Evolutionary conservation across 495 filamentous ascomycete species (phyloP).

Genomic region (Podospora anserina): DNA sequence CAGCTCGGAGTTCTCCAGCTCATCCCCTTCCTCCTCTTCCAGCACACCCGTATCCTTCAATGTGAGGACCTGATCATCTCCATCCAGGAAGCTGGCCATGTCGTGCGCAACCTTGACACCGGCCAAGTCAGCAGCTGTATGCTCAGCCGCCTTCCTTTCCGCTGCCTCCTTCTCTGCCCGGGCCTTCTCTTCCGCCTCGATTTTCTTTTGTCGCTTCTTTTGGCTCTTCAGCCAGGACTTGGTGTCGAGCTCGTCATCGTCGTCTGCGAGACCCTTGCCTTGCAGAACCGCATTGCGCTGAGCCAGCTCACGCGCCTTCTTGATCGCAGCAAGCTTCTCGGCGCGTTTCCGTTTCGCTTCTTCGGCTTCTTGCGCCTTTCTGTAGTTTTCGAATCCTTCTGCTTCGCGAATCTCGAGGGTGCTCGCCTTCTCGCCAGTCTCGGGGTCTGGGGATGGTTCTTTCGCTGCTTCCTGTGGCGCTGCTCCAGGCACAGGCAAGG

Average conservation of each 20-base stretch:
- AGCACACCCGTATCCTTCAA: constrained; percentile 86
- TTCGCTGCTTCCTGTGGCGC: constrained; percentile 25
- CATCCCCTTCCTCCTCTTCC: constrained; percentile 84
- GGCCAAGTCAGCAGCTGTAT: constrained; percentile 78
- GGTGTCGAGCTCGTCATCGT: constrained; percentile 68
- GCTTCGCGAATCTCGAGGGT: constrained; percentile 80
- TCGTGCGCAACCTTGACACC: constrained; percentile 92
- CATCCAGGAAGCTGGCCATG: constrained; percentile 69
- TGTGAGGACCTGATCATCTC: constrained; percentile 79
- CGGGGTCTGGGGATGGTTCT: constrained; percentile 31
- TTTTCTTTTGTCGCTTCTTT: constrained; percentile 89
- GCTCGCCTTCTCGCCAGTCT: constrained; percentile 64
- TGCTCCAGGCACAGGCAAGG: constrained; percentile 75
- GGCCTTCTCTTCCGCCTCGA: constrained; percentile 70
- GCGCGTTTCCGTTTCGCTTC: constrained; percentile 72
- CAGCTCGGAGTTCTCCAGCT: constrained; percentile 79
- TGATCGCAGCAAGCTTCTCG: constrained; percentile 72
- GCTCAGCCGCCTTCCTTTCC: constrained; percentile 51
- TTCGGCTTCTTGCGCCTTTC: constrained; percentile 52
- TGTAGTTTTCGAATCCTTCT: constrained; percentile 62
- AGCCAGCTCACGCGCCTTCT: constrained; percentile 81
- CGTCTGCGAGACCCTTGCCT: constrained; percentile 76
- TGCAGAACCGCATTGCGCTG: constrained; percentile 69
- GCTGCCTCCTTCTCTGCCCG: constrained; percentile 72
- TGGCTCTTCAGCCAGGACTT: constrained; percentile 78